phyloP scores from a whole-genome alignment of 2,329 filamentous ascomycete genomes.

The Furcasterigmium furcatum region DNA sequence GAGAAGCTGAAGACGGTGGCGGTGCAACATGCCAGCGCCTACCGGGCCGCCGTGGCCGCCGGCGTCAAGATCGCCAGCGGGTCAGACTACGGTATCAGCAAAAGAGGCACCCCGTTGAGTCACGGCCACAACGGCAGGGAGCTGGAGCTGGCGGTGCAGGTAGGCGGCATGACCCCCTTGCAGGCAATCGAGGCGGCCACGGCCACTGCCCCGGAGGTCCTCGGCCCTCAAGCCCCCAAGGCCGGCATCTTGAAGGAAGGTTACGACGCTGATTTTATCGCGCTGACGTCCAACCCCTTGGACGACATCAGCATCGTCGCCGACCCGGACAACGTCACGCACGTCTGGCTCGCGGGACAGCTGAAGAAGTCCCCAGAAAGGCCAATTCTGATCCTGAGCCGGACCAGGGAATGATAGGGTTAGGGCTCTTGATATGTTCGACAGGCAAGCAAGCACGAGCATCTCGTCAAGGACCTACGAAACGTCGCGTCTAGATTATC shows the following conservation, averaged over 20 bases:
- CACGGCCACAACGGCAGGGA: conserved; percentile 43
- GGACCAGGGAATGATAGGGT: no score
- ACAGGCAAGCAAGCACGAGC: no score
- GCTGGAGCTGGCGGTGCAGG: conserved; percentile 41
- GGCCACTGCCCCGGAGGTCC: conserved; percentile 38
- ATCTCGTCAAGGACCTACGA: no score
- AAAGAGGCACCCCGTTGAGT: conserved; percentile 10
- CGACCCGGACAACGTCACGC: conserved; percentile 34
- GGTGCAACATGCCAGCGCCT: background rate
- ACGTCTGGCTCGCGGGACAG: conserved; percentile 44
- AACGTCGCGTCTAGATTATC: no score
- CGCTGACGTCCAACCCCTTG: conserved; percentile 36
- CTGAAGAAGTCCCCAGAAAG: conserved; percentile 31
- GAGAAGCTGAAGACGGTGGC: background rate
- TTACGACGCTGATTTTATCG: conserved; percentile 47
- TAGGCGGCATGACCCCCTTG: conserved; percentile 44
- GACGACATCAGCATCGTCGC: conserved; percentile 37
- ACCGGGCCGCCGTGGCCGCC: background rate
- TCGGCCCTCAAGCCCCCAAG: conserved; percentile 39
- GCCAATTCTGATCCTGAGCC: no score
- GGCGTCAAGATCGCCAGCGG: background rate
- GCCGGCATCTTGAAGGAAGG: conserved; percentile 39
- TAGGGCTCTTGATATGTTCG: no score
- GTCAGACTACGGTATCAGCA: background rate
- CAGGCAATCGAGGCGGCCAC: conserved; percentile 49